phyloP scores from a whole-genome alignment of 345 rosid species.

The Eucalyptus pumila region DNA sequence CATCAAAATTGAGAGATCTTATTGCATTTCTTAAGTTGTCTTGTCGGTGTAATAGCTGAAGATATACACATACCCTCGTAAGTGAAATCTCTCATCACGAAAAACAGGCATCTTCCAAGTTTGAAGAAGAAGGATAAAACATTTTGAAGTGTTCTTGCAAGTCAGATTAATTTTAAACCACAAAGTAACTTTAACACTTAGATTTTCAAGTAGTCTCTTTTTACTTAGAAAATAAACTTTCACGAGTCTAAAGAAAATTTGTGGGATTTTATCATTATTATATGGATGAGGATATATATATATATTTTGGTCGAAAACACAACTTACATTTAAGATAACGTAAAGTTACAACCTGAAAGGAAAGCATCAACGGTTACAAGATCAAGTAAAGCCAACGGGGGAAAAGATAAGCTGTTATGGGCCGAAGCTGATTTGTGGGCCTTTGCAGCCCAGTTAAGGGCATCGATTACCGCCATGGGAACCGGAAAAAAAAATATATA shows the following conservation, averaged over 20 bases:
- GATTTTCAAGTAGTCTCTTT: neutral
- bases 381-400: too few species aligned
- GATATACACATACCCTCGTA: neutral
- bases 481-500: neutral
- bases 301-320: too few species aligned
- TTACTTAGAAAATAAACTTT: neutral
- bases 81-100: neutral
- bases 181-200: neutral
- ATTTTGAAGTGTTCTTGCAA: neutral
- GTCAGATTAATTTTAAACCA: neutral
- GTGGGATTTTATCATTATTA: neutral
- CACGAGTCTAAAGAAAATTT: neutral
- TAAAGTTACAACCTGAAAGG: too few species aligned
- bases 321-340: too few species aligned
- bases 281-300: neutral
- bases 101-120: neutral
- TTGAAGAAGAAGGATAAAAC: neutral
- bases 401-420: too few species aligned
- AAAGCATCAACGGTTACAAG: too few species aligned
- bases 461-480: neutral
- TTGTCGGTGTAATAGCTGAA: neutral
- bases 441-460: too few species aligned
- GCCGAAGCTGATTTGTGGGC: too few species aligned
- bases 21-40: neutral
- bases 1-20: neutral